These are phyloP conservation scores for Nyctanthes arbortristis DNA, from an alignment of 257 asterid species.

Conservation along the genomic window DNA sequence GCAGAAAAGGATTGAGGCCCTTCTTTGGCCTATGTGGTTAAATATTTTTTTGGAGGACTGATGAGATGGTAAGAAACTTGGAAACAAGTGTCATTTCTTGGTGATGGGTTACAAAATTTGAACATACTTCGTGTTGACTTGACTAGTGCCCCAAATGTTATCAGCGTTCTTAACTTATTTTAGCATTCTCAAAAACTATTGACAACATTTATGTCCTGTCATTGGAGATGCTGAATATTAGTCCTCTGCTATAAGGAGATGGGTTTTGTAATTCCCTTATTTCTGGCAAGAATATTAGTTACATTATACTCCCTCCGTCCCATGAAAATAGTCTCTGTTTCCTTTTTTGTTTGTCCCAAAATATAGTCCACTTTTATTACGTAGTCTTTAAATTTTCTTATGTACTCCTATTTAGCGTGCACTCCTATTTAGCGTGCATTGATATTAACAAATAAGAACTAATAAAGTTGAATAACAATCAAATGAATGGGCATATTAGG, in stretches of 20 bases:
- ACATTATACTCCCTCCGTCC: too few species aligned
- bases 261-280: not conserved
- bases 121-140: slow-evolving; percentile 2
- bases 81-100: not conserved
- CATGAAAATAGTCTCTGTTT: too few species aligned
- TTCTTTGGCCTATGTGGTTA: not conserved
- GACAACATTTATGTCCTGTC: too few species aligned
- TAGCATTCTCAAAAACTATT: too few species aligned
- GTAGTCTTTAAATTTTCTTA: too few species aligned
- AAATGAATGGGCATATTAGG: too few species aligned
- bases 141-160: not conserved
- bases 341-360: too few species aligned
- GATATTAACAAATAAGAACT: too few species aligned
- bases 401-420: too few species aligned
- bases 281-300: not conserved
- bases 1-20: not conserved
- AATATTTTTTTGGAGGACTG: not conserved
- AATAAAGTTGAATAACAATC: too few species aligned
- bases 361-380: too few species aligned
- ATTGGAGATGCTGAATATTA: not conserved
- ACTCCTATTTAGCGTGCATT: too few species aligned
- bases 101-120: not conserved
- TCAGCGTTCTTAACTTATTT: not conserved
- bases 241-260: not conserved
- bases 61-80: not conserved